Percentiles rank a stretch among this genome's conserved stretches.
phyloP scores from a whole-genome alignment of 352 stramenopile species.

The Phytopythium montanum region DNA sequence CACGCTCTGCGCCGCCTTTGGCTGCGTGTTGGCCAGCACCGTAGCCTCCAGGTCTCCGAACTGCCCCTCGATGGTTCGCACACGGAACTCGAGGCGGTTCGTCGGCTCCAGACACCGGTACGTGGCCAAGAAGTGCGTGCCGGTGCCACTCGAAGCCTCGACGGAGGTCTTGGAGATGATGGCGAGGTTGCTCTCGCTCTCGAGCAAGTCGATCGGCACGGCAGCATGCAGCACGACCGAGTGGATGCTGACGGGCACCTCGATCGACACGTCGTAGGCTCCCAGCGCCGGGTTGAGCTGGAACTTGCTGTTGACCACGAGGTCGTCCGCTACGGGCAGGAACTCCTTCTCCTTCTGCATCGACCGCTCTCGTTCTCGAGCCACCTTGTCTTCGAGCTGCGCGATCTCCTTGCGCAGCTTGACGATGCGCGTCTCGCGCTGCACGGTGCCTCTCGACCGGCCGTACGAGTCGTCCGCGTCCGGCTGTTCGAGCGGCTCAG shows the following conservation, averaged over 20 bases:
- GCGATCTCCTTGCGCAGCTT: constrained; percentile 79
- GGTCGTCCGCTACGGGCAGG: constrained; percentile 63
- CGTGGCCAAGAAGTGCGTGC: constrained; percentile 69
- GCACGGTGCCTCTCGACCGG: constrained; percentile 67
- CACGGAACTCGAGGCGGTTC: constrained; percentile 73
- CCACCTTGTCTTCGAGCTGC: constrained; percentile 64
- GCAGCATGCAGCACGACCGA: constrained; percentile 71
- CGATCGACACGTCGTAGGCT: constrained; percentile 75
- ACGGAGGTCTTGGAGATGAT: constrained; percentile 69
- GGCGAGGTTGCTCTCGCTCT: constrained; percentile 70
- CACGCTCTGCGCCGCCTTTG: constrained; percentile 62
- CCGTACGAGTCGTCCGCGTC: constrained; percentile 76
- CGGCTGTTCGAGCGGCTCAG: constrained; percentile 71
- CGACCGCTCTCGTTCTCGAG: constrained; percentile 46
- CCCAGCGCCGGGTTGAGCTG: constrained; percentile 64
- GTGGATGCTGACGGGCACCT: constrained; percentile 79
- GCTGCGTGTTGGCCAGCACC: constrained; percentile 58
- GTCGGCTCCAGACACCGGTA: constrained; percentile 79
- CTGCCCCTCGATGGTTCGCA: constrained; percentile 84
- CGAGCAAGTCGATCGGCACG: constrained; percentile 70
- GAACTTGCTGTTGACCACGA: constrained; percentile 79
- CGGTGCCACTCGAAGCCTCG: constrained; percentile 40
- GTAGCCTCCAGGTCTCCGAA: constrained; percentile 77
- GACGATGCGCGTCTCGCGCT: constrained; percentile 72
- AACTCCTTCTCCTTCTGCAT: constrained; percentile 54